phyloP scores from a whole-genome alignment of 148 eudicot species.

The Rheum nobile region DNA sequence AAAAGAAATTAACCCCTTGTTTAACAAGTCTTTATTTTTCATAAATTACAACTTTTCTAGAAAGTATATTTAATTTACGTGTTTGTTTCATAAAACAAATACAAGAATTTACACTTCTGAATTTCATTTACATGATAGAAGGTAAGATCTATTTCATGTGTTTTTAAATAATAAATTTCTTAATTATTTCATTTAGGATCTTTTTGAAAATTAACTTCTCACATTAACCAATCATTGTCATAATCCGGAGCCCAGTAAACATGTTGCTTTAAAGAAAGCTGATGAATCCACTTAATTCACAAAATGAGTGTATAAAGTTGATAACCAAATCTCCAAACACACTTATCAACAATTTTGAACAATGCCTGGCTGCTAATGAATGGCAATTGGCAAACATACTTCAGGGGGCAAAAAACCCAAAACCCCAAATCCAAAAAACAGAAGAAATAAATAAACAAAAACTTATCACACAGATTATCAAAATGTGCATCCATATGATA shows the following conservation, averaged over 20 bases:
- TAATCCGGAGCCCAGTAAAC: not conserved
- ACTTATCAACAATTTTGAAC: no score
- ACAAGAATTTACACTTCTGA: no score
- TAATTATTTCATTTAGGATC: no score
- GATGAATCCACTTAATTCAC: not conserved
- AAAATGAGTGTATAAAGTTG: not conserved
- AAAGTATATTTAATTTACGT: no score
- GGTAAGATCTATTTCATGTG: no score
- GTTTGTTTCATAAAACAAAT: no score
- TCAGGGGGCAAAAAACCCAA: not conserved
- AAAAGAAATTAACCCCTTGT: no score
- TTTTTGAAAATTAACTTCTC: no score
- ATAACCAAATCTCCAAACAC: not conserved
- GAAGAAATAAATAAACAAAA: not conserved
- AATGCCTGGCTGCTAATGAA: not conserved
- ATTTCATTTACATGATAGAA: no score
- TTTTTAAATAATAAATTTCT: no score
- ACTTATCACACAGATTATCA: constrained; percentile 18
- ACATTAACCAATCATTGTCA: not conserved
- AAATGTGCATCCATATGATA: constrained; percentile 15
- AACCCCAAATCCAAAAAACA: not conserved
- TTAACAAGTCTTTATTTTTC: no score
- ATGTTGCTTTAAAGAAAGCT: not conserved
- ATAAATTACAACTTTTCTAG: no score
- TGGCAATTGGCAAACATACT: not conserved